Evolutionary conservation across 2,329 filamentous ascomycete genomes (phyloP).

Genomic region (Epichloe bromicola): DNA sequence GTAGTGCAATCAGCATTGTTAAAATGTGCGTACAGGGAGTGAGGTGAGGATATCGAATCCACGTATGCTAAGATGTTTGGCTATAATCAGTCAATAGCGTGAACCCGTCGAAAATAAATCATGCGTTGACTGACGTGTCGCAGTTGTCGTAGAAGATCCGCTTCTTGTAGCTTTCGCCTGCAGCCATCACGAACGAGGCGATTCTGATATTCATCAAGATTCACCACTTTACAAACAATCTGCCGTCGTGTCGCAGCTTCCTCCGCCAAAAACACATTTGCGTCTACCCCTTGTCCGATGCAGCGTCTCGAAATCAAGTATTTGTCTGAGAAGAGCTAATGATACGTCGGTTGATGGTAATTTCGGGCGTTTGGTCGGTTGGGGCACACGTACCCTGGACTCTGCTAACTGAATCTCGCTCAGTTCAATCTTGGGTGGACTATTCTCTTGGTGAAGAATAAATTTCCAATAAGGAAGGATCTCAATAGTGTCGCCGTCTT

Average conservation of each 20-base stretch:
- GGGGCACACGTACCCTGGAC: constrained; percentile 15
- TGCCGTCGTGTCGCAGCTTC: constrained; percentile 42
- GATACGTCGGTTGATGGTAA: neutral
- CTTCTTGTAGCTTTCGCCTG: constrained; percentile 32
- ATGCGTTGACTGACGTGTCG: constrained; percentile 32
- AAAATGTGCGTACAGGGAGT: constrained; percentile 28
- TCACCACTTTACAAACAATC: constrained; percentile 55
- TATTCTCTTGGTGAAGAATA: constrained; percentile 17
- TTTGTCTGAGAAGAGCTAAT: constrained; percentile 19
- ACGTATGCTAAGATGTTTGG: constrained; percentile 41
- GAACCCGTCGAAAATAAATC: neutral
- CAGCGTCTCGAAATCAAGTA: constrained; percentile 22
- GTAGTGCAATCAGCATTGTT: neutral
- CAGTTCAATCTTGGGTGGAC: constrained; percentile 11
- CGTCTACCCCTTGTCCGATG: constrained; percentile 25
- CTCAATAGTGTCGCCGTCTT: constrained; percentile 36
- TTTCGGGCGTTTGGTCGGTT: neutral
- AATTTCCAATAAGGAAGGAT: constrained; percentile 27
- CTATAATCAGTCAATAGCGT: constrained; percentile 20
- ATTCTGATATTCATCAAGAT: constrained; percentile 25
- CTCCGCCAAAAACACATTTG: constrained; percentile 24
- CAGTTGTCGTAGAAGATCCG: constrained; percentile 38
- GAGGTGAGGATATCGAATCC: constrained; percentile 35
- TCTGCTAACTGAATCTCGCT: constrained; percentile 20
- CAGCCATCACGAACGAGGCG: constrained; percentile 16